Evolutionary conservation across 2,329 filamentous ascomycete genomes (phyloP), one percentile per base, ranked within the genome.

Genomic region (Curvularia spicifera): DNA sequence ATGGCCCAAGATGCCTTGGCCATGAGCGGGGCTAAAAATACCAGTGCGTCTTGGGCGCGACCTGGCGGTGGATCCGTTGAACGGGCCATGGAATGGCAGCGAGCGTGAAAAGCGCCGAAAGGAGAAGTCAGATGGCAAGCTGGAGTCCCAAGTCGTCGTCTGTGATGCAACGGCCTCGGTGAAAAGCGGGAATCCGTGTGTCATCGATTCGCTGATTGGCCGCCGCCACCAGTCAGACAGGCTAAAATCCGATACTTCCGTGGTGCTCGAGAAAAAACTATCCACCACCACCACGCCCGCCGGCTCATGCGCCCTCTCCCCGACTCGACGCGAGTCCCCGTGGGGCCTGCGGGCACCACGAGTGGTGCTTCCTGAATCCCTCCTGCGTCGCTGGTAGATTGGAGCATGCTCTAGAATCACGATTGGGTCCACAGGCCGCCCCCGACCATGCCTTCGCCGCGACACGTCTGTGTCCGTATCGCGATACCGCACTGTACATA

Each of bases 101-200:
- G 44, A 45, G 35, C 24, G 45, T 15, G 49, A 40, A 45, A 22
- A 35, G 43, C n/a, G 43, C 56, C 53, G 47, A 52, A 59, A 59
- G 12, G 37, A 53, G 56, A 56, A 59, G 53, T 43, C 40, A 42
- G 40, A 13, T 45, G 44, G 48, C 56, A 56, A 29, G 13, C 47
- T 44, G 35, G 47, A 44, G 22, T 46, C 56, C 26, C 24, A 59
- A 47, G 52, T 37, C 42, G 42, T 56, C 53, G 56, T 37, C 42
- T 26, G 46, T 55, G 56, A 58, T 58, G 56, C 56, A 58, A 58
- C 33, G 39, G 39, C 33, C 22, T 40, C 51, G 56, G 47, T 24
- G 20, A 45, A 49, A 51, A 48, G 39, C 24, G 29, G 33, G 37
- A 29, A 42, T 45, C 15, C 28, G 44, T 58, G 56, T 55, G 56